Conservation (phyloP, 768 basidiomycete genomes). For the Serendipita indica region DNA sequence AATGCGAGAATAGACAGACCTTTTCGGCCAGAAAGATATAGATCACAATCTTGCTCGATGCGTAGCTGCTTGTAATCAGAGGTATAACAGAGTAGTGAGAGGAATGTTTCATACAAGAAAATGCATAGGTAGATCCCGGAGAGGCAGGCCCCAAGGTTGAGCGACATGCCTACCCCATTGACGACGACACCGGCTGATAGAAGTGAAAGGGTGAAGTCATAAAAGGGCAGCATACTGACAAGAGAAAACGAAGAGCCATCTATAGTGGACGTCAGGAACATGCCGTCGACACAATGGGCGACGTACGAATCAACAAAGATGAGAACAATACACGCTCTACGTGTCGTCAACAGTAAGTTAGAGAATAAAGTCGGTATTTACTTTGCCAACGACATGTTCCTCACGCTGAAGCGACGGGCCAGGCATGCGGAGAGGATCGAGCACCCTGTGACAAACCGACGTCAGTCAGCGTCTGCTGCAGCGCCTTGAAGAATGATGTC, state of each 20-base stretch:
- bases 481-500: background rate
- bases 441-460: slow-evolving; percentile 17
- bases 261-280: background rate
- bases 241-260: slow-evolving; percentile 10
- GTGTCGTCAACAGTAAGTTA: too few relatives aligned
- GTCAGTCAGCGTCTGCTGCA: too few relatives aligned
- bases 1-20: slow-evolving; percentile 9
- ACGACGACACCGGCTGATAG: slow-evolving; percentile 29
- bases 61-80: background rate
- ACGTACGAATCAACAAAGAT: slow-evolving; percentile 4
- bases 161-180: slow-evolving; percentile 32
- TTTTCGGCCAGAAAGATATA: slow-evolving; percentile 31
- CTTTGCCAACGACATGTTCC: slow-evolving; percentile 15
- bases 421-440: slow-evolving; percentile 26
- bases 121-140: slow-evolving; percentile 33
- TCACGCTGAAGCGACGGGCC: slow-evolving; percentile 22
- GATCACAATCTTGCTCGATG: slow-evolving; percentile 23
- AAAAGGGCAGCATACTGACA: background rate
- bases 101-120: slow-evolving; percentile 15
- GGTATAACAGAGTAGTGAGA: background rate
- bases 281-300: slow-evolving; percentile 19
- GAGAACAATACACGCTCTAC: background rate
- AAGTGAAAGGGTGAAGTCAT: background rate
- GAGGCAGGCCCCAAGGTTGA: slow-evolving; percentile 25
- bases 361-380: too few relatives aligned